These are phyloP conservation scores for Fusarium sp. DNA, from an alignment of 2,329 filamentous ascomycete genomes.

Conservation along the genomic window DNA sequence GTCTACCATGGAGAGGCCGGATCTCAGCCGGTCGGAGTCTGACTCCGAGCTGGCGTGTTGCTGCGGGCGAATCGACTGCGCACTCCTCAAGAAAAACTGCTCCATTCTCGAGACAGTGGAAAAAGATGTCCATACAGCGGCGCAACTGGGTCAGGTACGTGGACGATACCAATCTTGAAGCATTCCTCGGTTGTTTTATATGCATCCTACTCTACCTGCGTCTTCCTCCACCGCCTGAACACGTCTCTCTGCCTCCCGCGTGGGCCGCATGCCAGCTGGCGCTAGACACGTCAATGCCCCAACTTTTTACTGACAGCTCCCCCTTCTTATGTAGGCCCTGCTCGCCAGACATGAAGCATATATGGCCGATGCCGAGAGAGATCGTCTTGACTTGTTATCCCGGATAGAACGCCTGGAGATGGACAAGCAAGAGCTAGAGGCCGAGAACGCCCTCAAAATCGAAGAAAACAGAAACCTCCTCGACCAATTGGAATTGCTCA, in stretches of 20 bases:
- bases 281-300: constrained; percentile 29
- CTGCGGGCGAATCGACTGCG: constrained; percentile 83
- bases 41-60: constrained; percentile 73
- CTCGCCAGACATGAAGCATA: constrained; percentile 93
- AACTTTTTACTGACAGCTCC: constrained; percentile 71
- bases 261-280: constrained; percentile 41
- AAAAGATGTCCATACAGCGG: constrained; percentile 86
- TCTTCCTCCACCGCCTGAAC: constrained; percentile 17
- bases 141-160: constrained; percentile 91
- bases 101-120: constrained; percentile 82
- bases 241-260: constrained; percentile 15
- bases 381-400: constrained; percentile 76
- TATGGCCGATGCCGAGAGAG: constrained; percentile 89
- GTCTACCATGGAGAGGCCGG: constrained; percentile 43
- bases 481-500: constrained; percentile 86
- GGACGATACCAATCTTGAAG: constrained; percentile 46
- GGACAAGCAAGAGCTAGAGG: constrained; percentile 79
- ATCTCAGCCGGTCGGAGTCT: constrained; percentile 39
- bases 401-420: constrained; percentile 81
- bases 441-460: constrained; percentile 79
- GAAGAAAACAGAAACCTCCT: constrained; percentile 85
- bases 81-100: constrained; percentile 83
- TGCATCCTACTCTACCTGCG: neutral
- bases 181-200: constrained; percentile 40
- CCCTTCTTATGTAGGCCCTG: constrained; percentile 77